Conservation (phyloP, 2,329 filamentous ascomycete species). For the Cercospora berteroae region DNA sequence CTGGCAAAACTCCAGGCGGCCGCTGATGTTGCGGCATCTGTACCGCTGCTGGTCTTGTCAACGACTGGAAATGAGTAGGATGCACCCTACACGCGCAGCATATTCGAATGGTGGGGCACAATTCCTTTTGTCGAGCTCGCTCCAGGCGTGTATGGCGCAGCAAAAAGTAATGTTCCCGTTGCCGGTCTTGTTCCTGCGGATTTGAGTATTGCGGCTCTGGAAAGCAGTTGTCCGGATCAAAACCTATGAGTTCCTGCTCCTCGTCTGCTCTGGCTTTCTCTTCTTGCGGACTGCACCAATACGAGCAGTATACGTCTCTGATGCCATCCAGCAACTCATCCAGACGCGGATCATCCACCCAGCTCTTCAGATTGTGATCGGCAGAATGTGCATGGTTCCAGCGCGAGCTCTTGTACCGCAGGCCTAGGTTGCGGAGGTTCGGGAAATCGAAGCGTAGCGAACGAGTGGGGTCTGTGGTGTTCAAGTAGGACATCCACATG, state of each 20-base stretch:
- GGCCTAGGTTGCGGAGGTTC: conserved; percentile 30
- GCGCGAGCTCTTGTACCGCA: conserved; percentile 36
- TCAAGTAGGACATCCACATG: conserved; percentile 42
- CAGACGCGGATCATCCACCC: conserved; percentile 32
- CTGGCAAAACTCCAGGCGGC: conserved; percentile 4
- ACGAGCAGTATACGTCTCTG: conserved; percentile 30
- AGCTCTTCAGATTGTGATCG: conserved; percentile 34
- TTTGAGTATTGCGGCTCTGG: conserved; percentile 1
- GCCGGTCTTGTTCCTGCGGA: background rate
- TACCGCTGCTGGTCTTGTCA: conserved; percentile 23
- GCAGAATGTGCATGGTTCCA: conserved; percentile 33
- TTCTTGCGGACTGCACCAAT: conserved; percentile 14
- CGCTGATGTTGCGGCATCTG: conserved; percentile 3
- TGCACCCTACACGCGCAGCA: conserved; percentile 35
- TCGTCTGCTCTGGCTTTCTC: conserved; percentile 19
- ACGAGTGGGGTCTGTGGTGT: conserved; percentile 30
- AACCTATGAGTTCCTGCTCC: conserved; percentile 4
- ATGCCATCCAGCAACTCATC: conserved; percentile 35
- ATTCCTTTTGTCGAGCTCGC: background rate
- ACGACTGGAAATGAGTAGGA: conserved; percentile 29
- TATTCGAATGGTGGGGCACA: conserved; percentile 30
- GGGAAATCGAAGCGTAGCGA: conserved; percentile 39
- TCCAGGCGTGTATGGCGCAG: conserved; percentile 5
- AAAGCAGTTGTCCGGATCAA: background rate
- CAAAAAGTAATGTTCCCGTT: conserved; percentile 4